Conservation (phyloP, 2,329 filamentous ascomycete genomes). For the Colletotrichum musae region DNA sequence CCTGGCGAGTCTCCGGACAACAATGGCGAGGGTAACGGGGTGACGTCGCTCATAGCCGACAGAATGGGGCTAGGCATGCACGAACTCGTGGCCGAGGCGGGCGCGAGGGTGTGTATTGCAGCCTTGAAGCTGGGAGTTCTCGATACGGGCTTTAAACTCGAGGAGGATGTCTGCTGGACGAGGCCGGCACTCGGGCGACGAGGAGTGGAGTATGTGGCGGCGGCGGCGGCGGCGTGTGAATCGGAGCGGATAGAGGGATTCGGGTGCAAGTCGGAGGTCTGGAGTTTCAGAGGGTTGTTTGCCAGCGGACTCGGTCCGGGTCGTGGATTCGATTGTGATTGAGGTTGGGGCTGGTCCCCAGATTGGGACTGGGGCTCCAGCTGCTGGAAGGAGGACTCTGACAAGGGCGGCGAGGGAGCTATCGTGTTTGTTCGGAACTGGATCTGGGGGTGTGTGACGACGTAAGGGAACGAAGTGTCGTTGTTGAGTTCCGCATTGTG, state of each 20-base stretch:
- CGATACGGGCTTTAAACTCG: constrained; percentile 66
- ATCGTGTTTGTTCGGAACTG: constrained; percentile 57
- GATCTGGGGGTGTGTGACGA: constrained; percentile 44
- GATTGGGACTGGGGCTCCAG: constrained; percentile 22
- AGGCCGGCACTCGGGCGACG: constrained; percentile 45
- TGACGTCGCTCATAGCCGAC: constrained; percentile 82
- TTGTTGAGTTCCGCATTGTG: constrained; percentile 40
- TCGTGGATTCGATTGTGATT: constrained; percentile 19
- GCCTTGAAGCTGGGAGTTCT: constrained; percentile 75
- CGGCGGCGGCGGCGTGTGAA: constrained; percentile 49
- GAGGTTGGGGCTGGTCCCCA: constrained; percentile 11
- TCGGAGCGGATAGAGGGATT: constrained; percentile 47
- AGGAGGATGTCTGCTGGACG: constrained; percentile 58
- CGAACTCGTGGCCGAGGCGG: constrained; percentile 73
- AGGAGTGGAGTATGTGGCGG: constrained; percentile 50
- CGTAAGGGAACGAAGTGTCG: constrained; percentile 41
- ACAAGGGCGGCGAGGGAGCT: constrained; percentile 53
- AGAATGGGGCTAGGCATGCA: constrained; percentile 81
- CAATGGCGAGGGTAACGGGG: constrained; percentile 83
- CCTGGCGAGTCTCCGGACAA: constrained; percentile 76
- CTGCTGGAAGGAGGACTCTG: constrained; percentile 42
- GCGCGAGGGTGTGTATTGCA: constrained; percentile 64
- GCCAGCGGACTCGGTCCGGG: constrained; percentile 33
- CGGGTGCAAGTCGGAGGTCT: constrained; percentile 51
- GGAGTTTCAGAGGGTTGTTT: constrained; percentile 53